phyloP scores from a whole-genome alignment of 2,329 filamentous ascomycete genomes.

The Penicillium sp. region DNA sequence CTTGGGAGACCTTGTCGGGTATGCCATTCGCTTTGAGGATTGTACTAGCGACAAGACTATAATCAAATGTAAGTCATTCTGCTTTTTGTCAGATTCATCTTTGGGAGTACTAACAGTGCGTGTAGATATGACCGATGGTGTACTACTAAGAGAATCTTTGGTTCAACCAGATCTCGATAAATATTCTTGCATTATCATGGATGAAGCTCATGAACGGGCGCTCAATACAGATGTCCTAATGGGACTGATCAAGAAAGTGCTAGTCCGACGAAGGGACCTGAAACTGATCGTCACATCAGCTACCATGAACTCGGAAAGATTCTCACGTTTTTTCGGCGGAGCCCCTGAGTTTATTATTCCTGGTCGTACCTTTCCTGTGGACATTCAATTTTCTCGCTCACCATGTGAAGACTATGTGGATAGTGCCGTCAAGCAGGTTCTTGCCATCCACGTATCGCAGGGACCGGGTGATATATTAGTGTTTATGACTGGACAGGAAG shows the following conservation, averaged over 20 bases:
- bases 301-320: slow-evolving; percentile 96
- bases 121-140: slow-evolving; percentile 89
- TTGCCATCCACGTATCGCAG: slow-evolving; percentile 95
- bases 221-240: slow-evolving; percentile 96
- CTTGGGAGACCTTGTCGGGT: slow-evolving; percentile 82
- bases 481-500: slow-evolving; percentile 99
- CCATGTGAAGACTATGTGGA: slow-evolving; percentile 98
- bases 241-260: slow-evolving; percentile 95
- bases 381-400: slow-evolving; percentile 90
- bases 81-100: neutral
- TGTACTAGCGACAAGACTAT: slow-evolving; percentile 92
- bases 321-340: slow-evolving; percentile 92
- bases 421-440: slow-evolving; percentile 89
- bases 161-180: slow-evolving; percentile 90
- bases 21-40: slow-evolving; percentile 97
- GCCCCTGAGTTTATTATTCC: slow-evolving; percentile 96
- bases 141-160: slow-evolving; percentile 86
- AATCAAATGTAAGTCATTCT: slow-evolving; percentile 67
- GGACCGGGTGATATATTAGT: slow-evolving; percentile 89
- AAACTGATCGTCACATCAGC: slow-evolving; percentile 98
- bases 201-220: slow-evolving; percentile 95
- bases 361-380: slow-evolving; percentile 92
- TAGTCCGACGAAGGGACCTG: slow-evolving; percentile 81
- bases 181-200: slow-evolving; percentile 99
- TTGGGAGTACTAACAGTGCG: slow-evolving; percentile 11